Conservation (phyloP, 2,329 filamentous ascomycete species). For the Elsinoe ampelina region DNA sequence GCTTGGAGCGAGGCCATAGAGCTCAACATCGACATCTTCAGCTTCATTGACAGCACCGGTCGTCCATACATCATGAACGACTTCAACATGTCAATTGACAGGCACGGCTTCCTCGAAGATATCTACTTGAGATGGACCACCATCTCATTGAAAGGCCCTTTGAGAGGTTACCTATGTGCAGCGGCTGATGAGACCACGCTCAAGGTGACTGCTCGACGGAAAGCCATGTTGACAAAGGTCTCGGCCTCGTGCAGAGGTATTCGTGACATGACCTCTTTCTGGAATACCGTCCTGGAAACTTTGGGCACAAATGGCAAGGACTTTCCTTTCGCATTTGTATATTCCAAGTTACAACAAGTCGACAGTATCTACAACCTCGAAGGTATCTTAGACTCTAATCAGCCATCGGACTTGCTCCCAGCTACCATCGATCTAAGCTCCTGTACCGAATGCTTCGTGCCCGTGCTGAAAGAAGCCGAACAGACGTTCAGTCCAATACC, state of each 20-base stretch:
- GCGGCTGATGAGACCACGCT: conserved; percentile 14
- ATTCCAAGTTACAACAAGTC: not conserved
- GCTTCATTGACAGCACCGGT: conserved; percentile 10
- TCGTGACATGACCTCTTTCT: conserved; percentile 12
- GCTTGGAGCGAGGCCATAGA: conserved; percentile 10
- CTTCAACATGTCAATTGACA: conserved; percentile 11
- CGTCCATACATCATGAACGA: conserved; percentile 11
- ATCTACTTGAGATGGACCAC: conserved; percentile 14
- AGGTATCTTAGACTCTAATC: conserved; percentile 2
- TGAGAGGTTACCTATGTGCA: conserved; percentile 4
- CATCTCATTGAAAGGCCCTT: conserved; percentile 10
- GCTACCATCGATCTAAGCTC: not conserved
- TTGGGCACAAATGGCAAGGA: conserved; percentile 6
- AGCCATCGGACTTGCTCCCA: not conserved
- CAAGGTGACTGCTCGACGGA: conserved; percentile 9
- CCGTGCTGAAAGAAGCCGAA: not conserved
- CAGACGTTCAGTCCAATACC: not conserved
- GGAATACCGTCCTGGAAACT: conserved; percentile 10
- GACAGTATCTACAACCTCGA: conserved; percentile 10
- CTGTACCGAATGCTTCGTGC: not conserved
- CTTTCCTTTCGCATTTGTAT: conserved; percentile 17
- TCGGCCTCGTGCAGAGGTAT: conserved; percentile 5
- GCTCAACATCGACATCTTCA: conserved; percentile 9
- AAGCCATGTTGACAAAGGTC: conserved; percentile 9
- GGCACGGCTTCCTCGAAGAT: conserved; percentile 14